Base-by-base conservation (phyloP, 202 grass and related monocot species). In the Eragrostis tef region DNA sequence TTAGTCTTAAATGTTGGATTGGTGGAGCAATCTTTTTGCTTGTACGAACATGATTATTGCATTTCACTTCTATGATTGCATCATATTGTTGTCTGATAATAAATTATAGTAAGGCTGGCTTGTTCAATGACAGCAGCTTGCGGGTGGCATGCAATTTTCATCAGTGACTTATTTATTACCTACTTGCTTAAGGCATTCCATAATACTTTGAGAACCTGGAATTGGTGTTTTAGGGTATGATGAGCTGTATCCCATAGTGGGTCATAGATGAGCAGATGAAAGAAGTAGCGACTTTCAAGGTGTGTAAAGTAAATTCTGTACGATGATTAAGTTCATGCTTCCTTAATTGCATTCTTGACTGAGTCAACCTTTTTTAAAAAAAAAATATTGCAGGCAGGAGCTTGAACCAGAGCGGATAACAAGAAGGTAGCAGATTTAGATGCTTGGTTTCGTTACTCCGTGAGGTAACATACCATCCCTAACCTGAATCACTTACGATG, bases 241-340 rank as follows among this genome's bases (percentile, higher is more conserved):
- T 82, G 17, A 70, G 72, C 64, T 87, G 64, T 82, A 70, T 22
- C 71, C 34, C 71, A 73, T 36, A 56, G 78, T 43, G 31, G 34
- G 65, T 82, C 31, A 2, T 44, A 25, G 53, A 41, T 77, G 65
- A 64, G 46, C 70, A 26, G 48, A 47, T 45, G 24, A 75, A 64
- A 54, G 19, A 20, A 71, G 12, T 34, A 71, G 19, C 51, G 36
- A 21, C 11, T n/a, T 43, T 36, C 42, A 24, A 27, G 74, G 64
- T 12, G 11, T 25, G 15, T 50, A 83, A 64, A 56, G 56, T 56
- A 57, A 64, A 36, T 71, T 6, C 24, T 26, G 34, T 53, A 10
- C 47, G 9, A 17, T n/a, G 10, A 54, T 64, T 47, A 48, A 68
- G 49, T 56, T 67, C 44, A 13, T 68, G 64, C 74, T 21, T 69